These are phyloP conservation scores for Sophora flavescens DNA, from an alignment of 306 rosid genomes.

Conservation along the genomic window DNA sequence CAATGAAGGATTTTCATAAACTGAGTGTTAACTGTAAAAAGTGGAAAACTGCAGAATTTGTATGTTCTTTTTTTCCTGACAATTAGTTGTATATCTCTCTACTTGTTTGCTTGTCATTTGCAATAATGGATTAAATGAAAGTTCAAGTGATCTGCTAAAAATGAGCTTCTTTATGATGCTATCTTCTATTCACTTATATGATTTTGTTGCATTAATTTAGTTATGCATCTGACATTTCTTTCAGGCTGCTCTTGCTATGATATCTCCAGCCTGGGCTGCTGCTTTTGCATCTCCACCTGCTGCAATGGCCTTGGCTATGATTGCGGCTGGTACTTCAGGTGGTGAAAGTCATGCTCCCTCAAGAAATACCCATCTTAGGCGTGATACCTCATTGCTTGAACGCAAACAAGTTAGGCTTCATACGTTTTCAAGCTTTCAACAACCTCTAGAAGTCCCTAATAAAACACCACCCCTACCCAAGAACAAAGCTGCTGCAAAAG, in stretches of 20 bases:
- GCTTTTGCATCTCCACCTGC: conserved; percentile 99
- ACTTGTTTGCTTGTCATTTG: conserved; percentile 14
- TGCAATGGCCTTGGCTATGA: conserved; percentile 99
- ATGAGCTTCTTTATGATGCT: conserved; percentile 27
- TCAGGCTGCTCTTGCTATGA: conserved; percentile 93
- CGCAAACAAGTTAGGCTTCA: conserved; percentile 80
- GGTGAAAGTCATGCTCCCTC: conserved; percentile 74
- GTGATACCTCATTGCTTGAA: conserved; percentile 87
- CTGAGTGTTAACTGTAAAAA: conserved; percentile 21
- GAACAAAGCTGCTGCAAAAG: conserved; percentile 95
- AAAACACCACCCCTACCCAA: conserved; percentile 77
- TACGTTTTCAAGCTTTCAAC: conserved; percentile 94
- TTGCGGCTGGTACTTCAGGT: conserved; percentile 98
- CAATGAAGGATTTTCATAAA: not conserved
- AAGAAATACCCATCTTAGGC: conserved; percentile 68
- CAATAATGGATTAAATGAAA: conserved; percentile 19
- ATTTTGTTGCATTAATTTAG: conserved; percentile 36
- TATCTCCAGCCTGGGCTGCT: conserved; percentile 98
- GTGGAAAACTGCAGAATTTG: conserved; percentile 1
- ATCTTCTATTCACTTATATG: conserved; percentile 22
- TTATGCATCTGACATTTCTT: conserved; percentile 45
- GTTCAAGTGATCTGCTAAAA: conserved; percentile 3
- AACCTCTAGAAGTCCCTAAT: conserved; percentile 68
- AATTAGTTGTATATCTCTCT: not conserved
- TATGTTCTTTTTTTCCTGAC: not conserved